Evolutionary conservation across 331 rosid genomes (phyloP).

Genomic region (Acacia pycnantha): DNA sequence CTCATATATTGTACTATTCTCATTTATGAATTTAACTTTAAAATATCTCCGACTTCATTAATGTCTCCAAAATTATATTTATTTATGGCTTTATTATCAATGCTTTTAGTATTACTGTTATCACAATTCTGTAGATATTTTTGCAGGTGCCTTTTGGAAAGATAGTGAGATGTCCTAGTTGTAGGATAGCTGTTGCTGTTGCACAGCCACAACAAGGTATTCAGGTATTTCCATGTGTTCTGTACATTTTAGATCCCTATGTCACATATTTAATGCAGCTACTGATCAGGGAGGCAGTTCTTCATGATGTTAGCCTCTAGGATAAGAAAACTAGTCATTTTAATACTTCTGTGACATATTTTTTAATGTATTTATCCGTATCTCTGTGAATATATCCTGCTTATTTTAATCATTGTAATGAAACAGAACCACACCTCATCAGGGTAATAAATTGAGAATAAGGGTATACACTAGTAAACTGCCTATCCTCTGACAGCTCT

Average conservation of each 20-base stretch:
- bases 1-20: not conserved
- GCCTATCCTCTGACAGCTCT: not conserved
- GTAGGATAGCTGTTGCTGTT: conserved; percentile 64
- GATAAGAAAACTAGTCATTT: not conserved
- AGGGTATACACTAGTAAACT: not conserved
- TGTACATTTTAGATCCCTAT: not conserved
- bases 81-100: not conserved
- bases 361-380: not conserved
- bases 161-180: conserved; percentile 69
- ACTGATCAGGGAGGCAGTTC: not conserved
- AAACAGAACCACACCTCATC: not conserved
- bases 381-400: not conserved
- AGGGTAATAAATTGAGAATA: conserved; percentile 18
- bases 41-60: not conserved
- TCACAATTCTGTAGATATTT: conserved; percentile 8
- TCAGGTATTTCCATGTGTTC: conserved; percentile 41
- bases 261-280: not conserved
- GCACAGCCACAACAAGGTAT: conserved; percentile 79
- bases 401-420: not conserved
- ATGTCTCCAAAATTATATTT: not conserved
- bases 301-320: not conserved
- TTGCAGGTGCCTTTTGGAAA: conserved; percentile 73
- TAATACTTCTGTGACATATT: not conserved
- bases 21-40: not conserved
- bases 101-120: not conserved